A percentile compares a stretch with the other conserved stretches of the same genome.
These are phyloP conservation scores for Dryadomyces sulphureus DNA, from an alignment of 2,329 filamentous ascomycete genomes.

Conservation along the genomic window DNA sequence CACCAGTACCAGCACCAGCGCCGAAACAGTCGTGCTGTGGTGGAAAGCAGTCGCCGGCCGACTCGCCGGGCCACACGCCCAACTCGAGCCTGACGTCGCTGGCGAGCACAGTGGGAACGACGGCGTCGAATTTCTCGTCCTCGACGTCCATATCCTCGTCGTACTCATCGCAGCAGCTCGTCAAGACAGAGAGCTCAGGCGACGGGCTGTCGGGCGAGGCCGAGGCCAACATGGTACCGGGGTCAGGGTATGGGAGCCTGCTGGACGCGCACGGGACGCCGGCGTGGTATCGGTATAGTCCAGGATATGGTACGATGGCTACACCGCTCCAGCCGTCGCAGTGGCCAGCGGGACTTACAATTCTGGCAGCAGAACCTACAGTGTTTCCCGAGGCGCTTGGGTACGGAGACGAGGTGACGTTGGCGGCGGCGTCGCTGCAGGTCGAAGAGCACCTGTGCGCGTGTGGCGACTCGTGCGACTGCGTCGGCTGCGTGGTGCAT, in stretches of 20 bases:
- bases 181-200: not conserved
- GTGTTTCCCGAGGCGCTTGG: not conserved
- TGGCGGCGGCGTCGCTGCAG: not conserved
- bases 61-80: conserved; percentile 8
- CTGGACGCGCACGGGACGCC: conserved; percentile 3
- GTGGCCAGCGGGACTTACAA: conserved; percentile 9
- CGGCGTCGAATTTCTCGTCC: conserved; percentile 3
- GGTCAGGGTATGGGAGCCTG: not conserved
- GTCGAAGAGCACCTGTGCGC: conserved; percentile 10
- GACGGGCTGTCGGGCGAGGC: not conserved
- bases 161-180: conserved; percentile 4
- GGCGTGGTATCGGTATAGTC: conserved; percentile 9
- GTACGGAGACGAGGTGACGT: not conserved
- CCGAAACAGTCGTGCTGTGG: conserved; percentile 7
- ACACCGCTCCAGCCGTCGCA: conserved; percentile 12
- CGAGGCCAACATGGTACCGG: not conserved
- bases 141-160: conserved; percentile 4
- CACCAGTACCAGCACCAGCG: too few species aligned
- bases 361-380: not conserved
- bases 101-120: conserved; percentile 4
- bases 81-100: conserved; percentile 9
- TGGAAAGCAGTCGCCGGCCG: not conserved
- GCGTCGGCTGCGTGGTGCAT: conserved; percentile 12
- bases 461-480: conserved; percentile 14
- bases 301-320: conserved; percentile 10